Evolutionary conservation across 1,284 basidiomycete genomes (phyloP).

Genomic region (Ceratobasidium sp.): DNA sequence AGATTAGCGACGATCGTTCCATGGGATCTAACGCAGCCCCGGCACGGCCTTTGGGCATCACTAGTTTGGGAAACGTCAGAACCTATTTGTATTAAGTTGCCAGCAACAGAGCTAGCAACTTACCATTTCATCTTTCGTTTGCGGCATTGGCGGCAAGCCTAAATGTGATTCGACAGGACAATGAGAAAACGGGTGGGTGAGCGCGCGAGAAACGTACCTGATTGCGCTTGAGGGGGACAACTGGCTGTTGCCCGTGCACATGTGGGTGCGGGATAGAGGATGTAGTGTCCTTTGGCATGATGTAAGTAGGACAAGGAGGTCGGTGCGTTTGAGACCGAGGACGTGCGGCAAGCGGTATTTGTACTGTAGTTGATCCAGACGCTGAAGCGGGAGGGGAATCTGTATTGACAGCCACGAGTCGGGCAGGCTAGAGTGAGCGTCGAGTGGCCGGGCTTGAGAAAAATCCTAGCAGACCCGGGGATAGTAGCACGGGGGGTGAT

Average conservation of each 20-base stretch:
- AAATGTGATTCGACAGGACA: not conserved
- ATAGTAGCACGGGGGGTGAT: too few relatives aligned
- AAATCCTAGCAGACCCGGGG: too few relatives aligned
- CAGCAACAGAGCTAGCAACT: not conserved
- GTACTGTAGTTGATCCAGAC: too few relatives aligned
- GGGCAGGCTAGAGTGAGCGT: not conserved
- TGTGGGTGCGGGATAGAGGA: not conserved
- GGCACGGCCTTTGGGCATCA: constrained; percentile 24
- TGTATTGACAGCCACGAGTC: not conserved
- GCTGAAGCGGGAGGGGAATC: too few relatives aligned
- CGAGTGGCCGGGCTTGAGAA: too few relatives aligned
- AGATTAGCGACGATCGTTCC: constrained; percentile 30
- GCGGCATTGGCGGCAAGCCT: constrained; percentile 36
- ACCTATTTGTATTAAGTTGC: not conserved
- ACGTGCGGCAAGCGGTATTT: too few relatives aligned
- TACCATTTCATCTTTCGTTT: constrained; percentile 34
- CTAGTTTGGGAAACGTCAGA: not conserved
- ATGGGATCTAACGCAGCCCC: constrained; percentile 32
- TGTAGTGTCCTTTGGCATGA: constrained; percentile 28
- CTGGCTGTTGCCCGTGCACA: constrained; percentile 1
- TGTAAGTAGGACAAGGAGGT: not conserved
- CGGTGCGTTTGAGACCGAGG: not conserved
- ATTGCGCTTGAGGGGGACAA: constrained; percentile 31
- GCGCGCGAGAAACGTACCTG: constrained; percentile 9
- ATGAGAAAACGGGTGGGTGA: not conserved